Base-by-base conservation (phyloP, 169 alveolate genomes). In the Eimeria necatrix region DNA sequence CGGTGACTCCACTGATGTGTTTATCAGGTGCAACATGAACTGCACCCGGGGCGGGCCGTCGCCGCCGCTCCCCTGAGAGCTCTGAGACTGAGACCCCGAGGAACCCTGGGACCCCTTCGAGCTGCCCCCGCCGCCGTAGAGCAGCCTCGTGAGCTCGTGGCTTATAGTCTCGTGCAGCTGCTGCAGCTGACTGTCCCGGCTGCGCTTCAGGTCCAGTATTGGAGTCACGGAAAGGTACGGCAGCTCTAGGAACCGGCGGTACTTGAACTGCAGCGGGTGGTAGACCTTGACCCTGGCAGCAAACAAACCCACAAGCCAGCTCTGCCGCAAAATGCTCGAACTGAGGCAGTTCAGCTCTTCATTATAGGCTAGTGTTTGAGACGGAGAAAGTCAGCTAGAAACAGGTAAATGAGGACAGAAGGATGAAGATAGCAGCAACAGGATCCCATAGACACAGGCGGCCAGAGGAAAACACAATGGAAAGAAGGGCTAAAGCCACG, bases 271-370 rank as follows among this genome's bases (percentile, higher is more conserved):
- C 86, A 88, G 24, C n/a, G 94, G 94, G 52, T 88, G 94, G 22
- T 88, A 88, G 73, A 88, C 94, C 73, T 88, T 88, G 73, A 88
- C 86, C 56, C 94, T 88, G 70, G n/a, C 64, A 78, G 88, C 68
- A 49, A 4, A 9, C 61, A 49, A 78, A 26, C 9, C 32, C 88
- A 41, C 5, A 9, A 20, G 59, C 88, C 9, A 60, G 61, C 14
- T 20, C 59, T 16, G 88, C 61, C 0, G 68, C 88, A 41, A 8
- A 20, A 32, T 32, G 41, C 41, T 32, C 41, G 41, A 32, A 32
- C 41, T 32, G 41, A 32, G 41, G 41, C 14, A 12, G 70, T 12
- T 20, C 70, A 20, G 20, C 70, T 12, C 70, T 20, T 59, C 70
- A 20, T 12, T 12, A 59, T 16, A 32, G 41, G 41, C 41, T 32